Conservation (phyloP, 345 rosid species). For the Noccaea caerulescens region DNA sequence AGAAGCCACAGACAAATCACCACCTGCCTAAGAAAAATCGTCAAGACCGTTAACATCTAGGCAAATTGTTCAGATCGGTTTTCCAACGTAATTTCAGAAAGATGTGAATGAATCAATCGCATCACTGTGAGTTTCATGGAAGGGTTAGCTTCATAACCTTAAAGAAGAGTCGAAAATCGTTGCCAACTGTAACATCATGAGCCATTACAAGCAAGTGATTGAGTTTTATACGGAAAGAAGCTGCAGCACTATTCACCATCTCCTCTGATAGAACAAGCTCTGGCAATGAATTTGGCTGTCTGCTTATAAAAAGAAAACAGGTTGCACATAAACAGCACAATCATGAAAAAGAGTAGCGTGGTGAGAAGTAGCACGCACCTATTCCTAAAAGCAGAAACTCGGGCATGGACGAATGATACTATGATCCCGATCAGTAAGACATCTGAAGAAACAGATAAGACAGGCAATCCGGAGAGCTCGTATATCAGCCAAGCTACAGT, state of each 20-base stretch:
- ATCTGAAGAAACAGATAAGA: slow-evolving; percentile 82
- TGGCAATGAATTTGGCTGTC: slow-evolving; percentile 53
- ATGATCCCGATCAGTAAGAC: slow-evolving; percentile 68
- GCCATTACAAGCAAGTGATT: slow-evolving; percentile 82
- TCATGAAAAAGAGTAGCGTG: neutral
- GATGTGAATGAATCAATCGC: neutral
- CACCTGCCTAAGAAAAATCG: slow-evolving; percentile 57
- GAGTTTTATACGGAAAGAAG: slow-evolving; percentile 77
- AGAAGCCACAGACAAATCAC: slow-evolving; percentile 88
- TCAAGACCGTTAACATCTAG: slow-evolving; percentile 12
- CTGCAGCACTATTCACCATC: slow-evolving; percentile 80
- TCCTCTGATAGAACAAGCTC: slow-evolving; percentile 86
- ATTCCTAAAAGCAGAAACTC: slow-evolving; percentile 60
- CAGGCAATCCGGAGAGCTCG: slow-evolving; percentile 77
- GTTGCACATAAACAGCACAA: neutral
- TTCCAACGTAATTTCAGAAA: too few relatives aligned
- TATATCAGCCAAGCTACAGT: slow-evolving; percentile 83
- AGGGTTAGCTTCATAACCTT: slow-evolving; percentile 51
- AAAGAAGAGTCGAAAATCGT: slow-evolving; percentile 78
- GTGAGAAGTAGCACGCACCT: slow-evolving; percentile 46
- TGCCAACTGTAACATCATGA: slow-evolving; percentile 83
- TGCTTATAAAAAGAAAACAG: slow-evolving; percentile 24
- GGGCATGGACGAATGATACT: slow-evolving; percentile 59
- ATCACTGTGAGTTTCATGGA: slow-evolving; percentile 15
- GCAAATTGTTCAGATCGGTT: slow-evolving; percentile 3